Percentiles rank a stretch among this genome's conserved stretches.
phyloP scores from a whole-genome alignment of 1,284 basidiomycete species.

The Leccinum pachyderme region DNA sequence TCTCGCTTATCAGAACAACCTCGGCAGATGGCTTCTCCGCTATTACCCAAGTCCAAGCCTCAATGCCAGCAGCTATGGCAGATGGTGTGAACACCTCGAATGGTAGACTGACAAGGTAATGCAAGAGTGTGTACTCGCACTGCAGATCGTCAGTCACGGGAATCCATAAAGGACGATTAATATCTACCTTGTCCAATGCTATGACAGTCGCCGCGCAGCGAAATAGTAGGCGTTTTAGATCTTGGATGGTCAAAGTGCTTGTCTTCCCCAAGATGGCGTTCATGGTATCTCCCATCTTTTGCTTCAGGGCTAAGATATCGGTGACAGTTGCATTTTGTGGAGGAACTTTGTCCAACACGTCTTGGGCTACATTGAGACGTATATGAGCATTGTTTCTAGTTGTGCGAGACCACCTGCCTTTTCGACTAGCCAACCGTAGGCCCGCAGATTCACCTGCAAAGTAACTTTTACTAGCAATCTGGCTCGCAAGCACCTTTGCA shows the following conservation, averaged over 20 bases:
- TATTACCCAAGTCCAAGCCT: slow-evolving; percentile 97
- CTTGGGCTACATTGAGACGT: slow-evolving; percentile 38
- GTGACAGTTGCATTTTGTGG: slow-evolving; percentile 53
- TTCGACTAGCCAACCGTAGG: slow-evolving; percentile 60
- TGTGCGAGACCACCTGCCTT: slow-evolving; percentile 38
- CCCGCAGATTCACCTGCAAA: slow-evolving; percentile 86
- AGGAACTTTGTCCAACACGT: slow-evolving; percentile 61
- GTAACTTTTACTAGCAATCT: slow-evolving; percentile 83
- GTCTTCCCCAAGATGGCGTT: slow-evolving; percentile 70
- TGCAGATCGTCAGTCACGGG: slow-evolving; percentile 29
- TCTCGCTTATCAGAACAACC: slow-evolving; percentile 78
- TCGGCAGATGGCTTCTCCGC: slow-evolving; percentile 79
- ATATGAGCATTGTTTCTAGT: not conserved
- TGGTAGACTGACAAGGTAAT: slow-evolving; percentile 86
- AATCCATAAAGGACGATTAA: not conserved
- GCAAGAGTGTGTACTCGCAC: slow-evolving; percentile 86
- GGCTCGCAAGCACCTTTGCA: slow-evolving; percentile 74
- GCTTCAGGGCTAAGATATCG: slow-evolving; percentile 66
- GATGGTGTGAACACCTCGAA: slow-evolving; percentile 88
- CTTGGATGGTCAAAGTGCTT: slow-evolving; percentile 71
- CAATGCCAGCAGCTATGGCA: slow-evolving; percentile 83
- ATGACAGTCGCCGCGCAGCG: slow-evolving; percentile 83
- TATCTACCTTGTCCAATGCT: slow-evolving; percentile 60
- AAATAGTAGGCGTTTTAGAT: slow-evolving; percentile 84
- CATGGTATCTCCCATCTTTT: slow-evolving; percentile 67